These are phyloP conservation scores for Pseudomicrostroma phylloplanum DNA, from an alignment of 1,284 basidiomycete species.

Conservation along the genomic window DNA sequence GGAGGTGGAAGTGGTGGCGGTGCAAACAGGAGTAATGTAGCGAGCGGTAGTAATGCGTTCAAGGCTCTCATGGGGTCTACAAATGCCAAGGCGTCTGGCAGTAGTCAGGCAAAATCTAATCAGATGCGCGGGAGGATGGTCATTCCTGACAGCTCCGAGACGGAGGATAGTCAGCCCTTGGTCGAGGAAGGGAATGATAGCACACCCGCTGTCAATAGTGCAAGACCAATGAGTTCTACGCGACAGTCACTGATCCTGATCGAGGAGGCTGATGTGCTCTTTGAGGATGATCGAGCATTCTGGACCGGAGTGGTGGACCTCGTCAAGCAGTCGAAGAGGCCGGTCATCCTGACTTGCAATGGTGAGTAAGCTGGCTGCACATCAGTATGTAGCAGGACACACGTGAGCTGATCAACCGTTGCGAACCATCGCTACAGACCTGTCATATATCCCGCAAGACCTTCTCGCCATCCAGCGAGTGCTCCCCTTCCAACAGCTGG, in stretches of 20 bases:
- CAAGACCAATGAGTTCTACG: neutral
- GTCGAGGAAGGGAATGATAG: neutral
- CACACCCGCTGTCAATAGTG: neutral
- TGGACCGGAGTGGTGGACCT: slow-evolving; percentile 64
- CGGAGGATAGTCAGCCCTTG: neutral
- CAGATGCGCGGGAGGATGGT: too few species aligned
- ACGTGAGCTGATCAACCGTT: slow-evolving; percentile 13
- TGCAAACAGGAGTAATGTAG: neutral
- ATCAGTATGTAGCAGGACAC: slow-evolving; percentile 22
- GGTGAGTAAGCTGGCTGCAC: slow-evolving; percentile 9
- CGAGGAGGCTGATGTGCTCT: slow-evolving; percentile 89
- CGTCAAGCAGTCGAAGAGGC: slow-evolving; percentile 33
- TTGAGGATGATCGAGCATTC: slow-evolving; percentile 80
- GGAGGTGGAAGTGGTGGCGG: slow-evolving; percentile 29
- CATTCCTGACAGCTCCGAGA: neutral
- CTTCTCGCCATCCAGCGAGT: slow-evolving; percentile 32
- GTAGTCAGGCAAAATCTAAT: neutral
- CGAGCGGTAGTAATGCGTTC: neutral
- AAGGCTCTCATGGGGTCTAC: neutral
- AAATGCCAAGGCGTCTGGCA: neutral
- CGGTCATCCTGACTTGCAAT: slow-evolving; percentile 44
- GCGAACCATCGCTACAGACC: slow-evolving; percentile 11
- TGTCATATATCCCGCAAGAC: slow-evolving; percentile 18
- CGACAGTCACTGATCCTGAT: slow-evolving; percentile 83
- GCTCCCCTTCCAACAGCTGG: slow-evolving; percentile 26